Conservation (phyloP, 73 alveolate species). For the Paramecium primaurelia region DNA sequence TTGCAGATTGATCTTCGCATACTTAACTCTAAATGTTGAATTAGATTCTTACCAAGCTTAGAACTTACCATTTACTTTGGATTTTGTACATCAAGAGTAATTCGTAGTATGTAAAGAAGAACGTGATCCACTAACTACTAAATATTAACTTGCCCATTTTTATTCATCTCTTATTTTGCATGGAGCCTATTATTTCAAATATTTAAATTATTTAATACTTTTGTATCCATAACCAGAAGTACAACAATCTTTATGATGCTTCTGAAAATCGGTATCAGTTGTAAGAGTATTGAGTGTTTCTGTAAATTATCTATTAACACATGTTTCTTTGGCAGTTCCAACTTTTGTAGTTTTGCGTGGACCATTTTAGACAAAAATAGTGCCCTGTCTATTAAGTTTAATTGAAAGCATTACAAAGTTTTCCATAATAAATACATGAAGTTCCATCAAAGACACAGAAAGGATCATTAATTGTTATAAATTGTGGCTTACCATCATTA, state of each 20-base stretch:
- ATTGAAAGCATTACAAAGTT: background rate
- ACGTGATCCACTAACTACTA: background rate
- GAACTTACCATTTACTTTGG: background rate
- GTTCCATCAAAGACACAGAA: background rate
- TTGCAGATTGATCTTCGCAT: background rate
- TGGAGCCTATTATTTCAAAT: background rate
- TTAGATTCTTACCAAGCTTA: background rate
- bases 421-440: background rate
- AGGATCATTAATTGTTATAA: background rate
- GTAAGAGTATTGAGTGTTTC: background rate
- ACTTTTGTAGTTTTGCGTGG: background rate
- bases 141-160: background rate
- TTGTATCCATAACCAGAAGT: slow-evolving; percentile 30
- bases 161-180: background rate
- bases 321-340: background rate
- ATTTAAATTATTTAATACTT: background rate
- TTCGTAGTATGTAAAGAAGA: background rate
- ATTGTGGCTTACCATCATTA: background rate
- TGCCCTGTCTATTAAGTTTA: background rate
- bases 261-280: background rate
- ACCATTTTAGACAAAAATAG: background rate
- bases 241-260: background rate
- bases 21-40: background rate
- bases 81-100: background rate
- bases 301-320: background rate